Evolutionary conservation across 371 early-diverging fungal species (phyloP).

Genomic region (Actinomucor elegans): DNA sequence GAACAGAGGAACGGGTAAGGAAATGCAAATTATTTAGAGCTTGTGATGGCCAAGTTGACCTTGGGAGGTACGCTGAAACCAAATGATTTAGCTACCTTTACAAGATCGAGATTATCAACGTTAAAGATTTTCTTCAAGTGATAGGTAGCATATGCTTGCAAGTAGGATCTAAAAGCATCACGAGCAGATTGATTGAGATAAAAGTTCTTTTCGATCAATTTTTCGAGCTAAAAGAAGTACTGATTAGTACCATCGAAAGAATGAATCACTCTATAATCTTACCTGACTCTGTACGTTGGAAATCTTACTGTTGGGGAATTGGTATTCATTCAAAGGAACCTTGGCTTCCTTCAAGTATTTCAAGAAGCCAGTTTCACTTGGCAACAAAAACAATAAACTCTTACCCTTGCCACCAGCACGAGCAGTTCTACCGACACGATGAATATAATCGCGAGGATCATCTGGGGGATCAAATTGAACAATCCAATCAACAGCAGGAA

Average conservation of each 20-base stretch:
- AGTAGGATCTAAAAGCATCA: conserved; percentile 95
- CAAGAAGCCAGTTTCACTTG: conserved; percentile 94
- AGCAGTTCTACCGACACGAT: conserved; percentile 98
- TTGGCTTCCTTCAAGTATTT: conserved; percentile 96
- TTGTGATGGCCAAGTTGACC: conserved; percentile 85
- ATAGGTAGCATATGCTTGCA: conserved; percentile 97
- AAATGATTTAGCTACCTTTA: conserved; percentile 92
- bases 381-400: conserved; percentile 93
- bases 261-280: not conserved
- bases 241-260: not conserved
- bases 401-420: conserved; percentile 92
- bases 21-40: conserved; percentile 25
- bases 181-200: conserved; percentile 98
- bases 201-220: conserved; percentile 96
- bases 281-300: conserved; percentile 90
- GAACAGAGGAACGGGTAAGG: not conserved
- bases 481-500: conserved; percentile 97
- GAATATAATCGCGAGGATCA: conserved; percentile 98
- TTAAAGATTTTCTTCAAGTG: conserved; percentile 95
- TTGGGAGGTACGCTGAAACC: conserved; percentile 96
- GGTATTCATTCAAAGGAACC: conserved; percentile 97
- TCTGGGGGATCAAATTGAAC: conserved; percentile 99
- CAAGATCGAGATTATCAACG: conserved; percentile 89
- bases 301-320: conserved; percentile 92
- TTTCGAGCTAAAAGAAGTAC: conserved; percentile 75